Evolutionary conservation across 2,329 filamentous ascomycete genomes (phyloP).

Genomic region (Aspergillus glaucus): DNA sequence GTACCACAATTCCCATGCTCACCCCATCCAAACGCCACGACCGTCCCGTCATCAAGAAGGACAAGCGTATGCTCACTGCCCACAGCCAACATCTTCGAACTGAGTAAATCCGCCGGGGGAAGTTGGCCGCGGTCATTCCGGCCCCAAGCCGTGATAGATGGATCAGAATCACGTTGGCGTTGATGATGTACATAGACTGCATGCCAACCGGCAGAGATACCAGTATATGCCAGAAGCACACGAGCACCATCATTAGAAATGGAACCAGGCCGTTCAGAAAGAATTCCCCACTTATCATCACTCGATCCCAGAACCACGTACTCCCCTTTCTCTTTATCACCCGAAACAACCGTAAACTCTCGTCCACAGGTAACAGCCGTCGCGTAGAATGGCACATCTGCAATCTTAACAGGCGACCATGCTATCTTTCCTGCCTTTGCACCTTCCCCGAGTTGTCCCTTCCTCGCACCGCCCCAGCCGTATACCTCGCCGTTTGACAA

Average conservation of each 20-base stretch:
- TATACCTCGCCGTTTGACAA: conserved; percentile 70
- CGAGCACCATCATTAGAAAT: conserved; percentile 24
- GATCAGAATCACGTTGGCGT: conserved; percentile 32
- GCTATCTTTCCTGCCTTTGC: conserved; percentile 43
- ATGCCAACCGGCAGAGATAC: conserved; percentile 74
- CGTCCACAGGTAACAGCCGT: conserved; percentile 67
- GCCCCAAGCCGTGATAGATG: conserved; percentile 66
- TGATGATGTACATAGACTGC: conserved; percentile 64
- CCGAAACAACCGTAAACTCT: conserved; percentile 74
- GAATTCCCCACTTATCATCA: conserved; percentile 61
- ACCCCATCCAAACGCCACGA: conserved; percentile 91
- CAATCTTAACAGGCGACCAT: conserved; percentile 57
- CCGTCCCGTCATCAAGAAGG: conserved; percentile 56
- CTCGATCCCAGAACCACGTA: conserved; percentile 62
- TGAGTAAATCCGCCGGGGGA: conserved; percentile 56
- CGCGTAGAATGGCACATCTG: conserved; percentile 55
- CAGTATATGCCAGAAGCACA: conserved; percentile 46
- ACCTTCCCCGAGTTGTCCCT: conserved; percentile 70
- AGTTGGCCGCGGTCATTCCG: conserved; percentile 80
- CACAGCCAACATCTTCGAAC: conserved; percentile 59
- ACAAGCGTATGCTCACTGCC: conserved; percentile 89
- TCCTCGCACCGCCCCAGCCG: conserved; percentile 82
- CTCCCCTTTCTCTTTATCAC: conserved; percentile 48
- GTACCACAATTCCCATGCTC: conserved; percentile 95
- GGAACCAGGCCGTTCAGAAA: conserved; percentile 48